Evolutionary conservation across 1,139 yeast species (phyloP).

Genomic region (Yamadazyma diospyri): DNA sequence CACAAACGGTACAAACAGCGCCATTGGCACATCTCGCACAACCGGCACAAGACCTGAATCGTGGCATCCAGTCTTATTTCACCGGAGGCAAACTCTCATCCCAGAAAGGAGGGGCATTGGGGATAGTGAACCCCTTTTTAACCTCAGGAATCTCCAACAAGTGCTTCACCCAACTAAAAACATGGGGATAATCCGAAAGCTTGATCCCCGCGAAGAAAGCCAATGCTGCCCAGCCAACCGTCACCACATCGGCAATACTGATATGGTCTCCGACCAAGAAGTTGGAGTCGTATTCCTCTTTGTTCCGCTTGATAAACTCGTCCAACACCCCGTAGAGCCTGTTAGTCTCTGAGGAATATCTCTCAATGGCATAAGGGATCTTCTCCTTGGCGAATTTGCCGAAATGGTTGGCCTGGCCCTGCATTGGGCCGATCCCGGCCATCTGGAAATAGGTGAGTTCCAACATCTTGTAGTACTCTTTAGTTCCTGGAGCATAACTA

Average conservation of each 20-base stretch:
- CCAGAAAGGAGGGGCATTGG: conserved; percentile 7
- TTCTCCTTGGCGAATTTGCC: conserved; percentile 40
- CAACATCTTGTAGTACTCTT: conserved; percentile 45
- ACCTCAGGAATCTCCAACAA: conserved; percentile 36
- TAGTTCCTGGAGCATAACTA: conserved; percentile 42
- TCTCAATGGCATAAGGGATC: conserved; percentile 48
- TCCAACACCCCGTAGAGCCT: conserved; percentile 55
- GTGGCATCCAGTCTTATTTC: too few relatives aligned
- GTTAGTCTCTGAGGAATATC: conserved; percentile 49
- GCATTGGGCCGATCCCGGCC: conserved; percentile 61
- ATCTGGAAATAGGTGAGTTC: conserved; percentile 55
- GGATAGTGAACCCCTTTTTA: conserved; percentile 23
- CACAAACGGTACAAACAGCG: too few relatives aligned
- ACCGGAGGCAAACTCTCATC: not conserved
- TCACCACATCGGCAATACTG: conserved; percentile 50
- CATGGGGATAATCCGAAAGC: conserved; percentile 38
- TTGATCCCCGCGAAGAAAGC: conserved; percentile 27
- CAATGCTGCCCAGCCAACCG: conserved; percentile 35
- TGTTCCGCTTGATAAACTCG: conserved; percentile 29
- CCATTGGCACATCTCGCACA: too few relatives aligned
- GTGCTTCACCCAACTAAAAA: conserved; percentile 43
- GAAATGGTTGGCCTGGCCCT: conserved; percentile 56
- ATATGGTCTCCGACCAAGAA: conserved; percentile 56
- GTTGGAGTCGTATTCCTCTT: conserved; percentile 36
- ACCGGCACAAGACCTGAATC: too few relatives aligned